Base-by-base conservation (phyloP, 164 flowering plant genomes). In the Vitis amurensis region DNA sequence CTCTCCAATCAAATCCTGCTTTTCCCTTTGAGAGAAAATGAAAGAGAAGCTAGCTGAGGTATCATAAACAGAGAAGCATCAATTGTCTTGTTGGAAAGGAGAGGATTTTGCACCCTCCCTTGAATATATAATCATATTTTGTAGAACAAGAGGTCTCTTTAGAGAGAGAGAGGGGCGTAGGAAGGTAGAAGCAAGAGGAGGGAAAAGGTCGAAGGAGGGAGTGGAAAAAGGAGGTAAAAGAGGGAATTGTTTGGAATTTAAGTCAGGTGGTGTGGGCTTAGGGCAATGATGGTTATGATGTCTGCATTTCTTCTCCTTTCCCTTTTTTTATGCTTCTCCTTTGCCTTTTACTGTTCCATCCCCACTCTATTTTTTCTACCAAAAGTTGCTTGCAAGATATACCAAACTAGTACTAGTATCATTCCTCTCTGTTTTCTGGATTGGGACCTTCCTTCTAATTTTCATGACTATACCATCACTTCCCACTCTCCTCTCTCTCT, bases 251-350 rank as follows among this genome's bases (percentile, higher is more conserved):
- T 67, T 60, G 78, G 62, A 68, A 68, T 78, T 55, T 73, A 67
- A 74, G 74, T 73, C 37, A 60, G 73, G 70, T 66, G 59, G 37
- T 57, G 76, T 69, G 81, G 79, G 68, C 58, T 74, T 37, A 37
- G 68, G 49, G 61, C 3, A 67, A 75, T 73, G 73, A 64, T 73
- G 68, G 68, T 67, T 52, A 9, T 74, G 77, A 76, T 73, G 73
- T 67, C 9, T 63, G 47, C 67, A 62, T 13, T 51, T 59, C 67
- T 23, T 51, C 74, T 51, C 74, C 61, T 69, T 73, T 73, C 55
- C 59, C 16, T 44, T 61, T 49, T 49, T 51, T 48, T 59, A 12
- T 31, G 19, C 59, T 31, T 44, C 1, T 11, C 4, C 23, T 30
- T 60, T 47, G 29, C 29, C 47, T 65, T 66, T 56, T 2, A 19